phyloP scores from a whole-genome alignment of 192 early-diverging fungal species.

The Chytriomyces sp. region DNA sequence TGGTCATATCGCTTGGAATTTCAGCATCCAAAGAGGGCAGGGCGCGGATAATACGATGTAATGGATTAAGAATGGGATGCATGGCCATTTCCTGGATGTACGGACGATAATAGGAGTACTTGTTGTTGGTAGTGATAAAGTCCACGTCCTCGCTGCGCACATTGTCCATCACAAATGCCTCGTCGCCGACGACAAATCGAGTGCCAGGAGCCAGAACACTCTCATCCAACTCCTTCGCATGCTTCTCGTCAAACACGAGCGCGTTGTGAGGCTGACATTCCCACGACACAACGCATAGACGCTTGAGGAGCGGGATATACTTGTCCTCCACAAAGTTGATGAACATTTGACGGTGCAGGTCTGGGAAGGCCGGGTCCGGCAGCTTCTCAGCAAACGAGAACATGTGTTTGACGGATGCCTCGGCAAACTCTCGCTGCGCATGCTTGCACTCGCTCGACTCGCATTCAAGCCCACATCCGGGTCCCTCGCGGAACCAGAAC shows the following conservation, averaged over 20 bases:
- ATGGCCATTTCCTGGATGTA: conserved; percentile 2
- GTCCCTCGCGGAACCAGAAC: neutral
- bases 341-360: neutral
- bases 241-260: neutral
- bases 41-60: neutral
- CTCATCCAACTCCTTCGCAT: neutral
- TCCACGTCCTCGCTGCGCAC: neutral
- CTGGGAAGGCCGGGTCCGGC: neutral
- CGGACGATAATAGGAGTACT: conserved; percentile 13
- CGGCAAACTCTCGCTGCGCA: neutral
- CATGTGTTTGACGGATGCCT: neutral
- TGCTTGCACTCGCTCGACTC: neutral
- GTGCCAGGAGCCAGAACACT: neutral
- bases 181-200: neutral
- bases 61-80: neutral
- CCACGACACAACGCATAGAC: neutral
- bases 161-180: conserved; percentile 7
- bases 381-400: neutral
- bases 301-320: conserved; percentile 12
- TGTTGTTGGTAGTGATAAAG: neutral
- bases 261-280: conserved; percentile 9
- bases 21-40: neutral
- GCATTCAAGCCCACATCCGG: neutral
- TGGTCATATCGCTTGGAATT: neutral
- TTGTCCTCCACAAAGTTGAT: neutral